Conservation (phyloP, 2,329 filamentous ascomycete genomes). For the Aspergillus bombycis region DNA sequence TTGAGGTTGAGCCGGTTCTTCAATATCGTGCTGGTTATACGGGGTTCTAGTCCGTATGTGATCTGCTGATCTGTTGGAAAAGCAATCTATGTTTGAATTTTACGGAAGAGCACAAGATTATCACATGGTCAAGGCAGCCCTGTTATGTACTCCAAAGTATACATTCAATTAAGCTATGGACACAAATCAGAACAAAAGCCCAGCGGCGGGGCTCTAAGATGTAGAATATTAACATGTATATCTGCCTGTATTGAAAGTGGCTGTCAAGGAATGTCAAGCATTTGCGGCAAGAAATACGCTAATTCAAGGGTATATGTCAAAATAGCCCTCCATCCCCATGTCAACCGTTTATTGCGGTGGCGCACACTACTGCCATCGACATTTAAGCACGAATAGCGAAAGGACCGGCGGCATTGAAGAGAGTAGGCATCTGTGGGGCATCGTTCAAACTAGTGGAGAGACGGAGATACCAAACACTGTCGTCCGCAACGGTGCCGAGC, state of each 20-base stretch:
- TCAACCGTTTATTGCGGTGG: background rate
- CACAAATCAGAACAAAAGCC: background rate
- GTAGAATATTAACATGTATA: background rate
- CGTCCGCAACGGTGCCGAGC: slow-evolving; percentile 27
- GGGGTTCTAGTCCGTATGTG: too few relatives aligned
- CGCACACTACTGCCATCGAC: background rate
- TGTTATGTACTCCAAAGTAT: background rate
- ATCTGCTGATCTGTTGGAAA: background rate
- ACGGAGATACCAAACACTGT: slow-evolving; percentile 34
- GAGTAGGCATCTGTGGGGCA: slow-evolving; percentile 35
- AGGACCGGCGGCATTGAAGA: slow-evolving; percentile 33
- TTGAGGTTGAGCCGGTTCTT: too few relatives aligned
- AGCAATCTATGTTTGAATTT: background rate
- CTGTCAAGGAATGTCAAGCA: background rate
- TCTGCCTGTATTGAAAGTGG: background rate
- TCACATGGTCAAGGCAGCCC: background rate
- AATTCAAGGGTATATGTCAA: background rate
- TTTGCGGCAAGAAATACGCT: background rate
- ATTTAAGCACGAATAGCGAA: slow-evolving; percentile 28
- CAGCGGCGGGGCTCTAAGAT: background rate
- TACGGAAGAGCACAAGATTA: background rate
- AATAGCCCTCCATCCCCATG: background rate
- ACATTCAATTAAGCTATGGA: background rate
- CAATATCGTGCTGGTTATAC: too few relatives aligned
- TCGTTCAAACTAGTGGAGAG: slow-evolving; percentile 24